phyloP scores from a whole-genome alignment of 1,139 yeast genomes.

The Geotrichum restrictum region DNA sequence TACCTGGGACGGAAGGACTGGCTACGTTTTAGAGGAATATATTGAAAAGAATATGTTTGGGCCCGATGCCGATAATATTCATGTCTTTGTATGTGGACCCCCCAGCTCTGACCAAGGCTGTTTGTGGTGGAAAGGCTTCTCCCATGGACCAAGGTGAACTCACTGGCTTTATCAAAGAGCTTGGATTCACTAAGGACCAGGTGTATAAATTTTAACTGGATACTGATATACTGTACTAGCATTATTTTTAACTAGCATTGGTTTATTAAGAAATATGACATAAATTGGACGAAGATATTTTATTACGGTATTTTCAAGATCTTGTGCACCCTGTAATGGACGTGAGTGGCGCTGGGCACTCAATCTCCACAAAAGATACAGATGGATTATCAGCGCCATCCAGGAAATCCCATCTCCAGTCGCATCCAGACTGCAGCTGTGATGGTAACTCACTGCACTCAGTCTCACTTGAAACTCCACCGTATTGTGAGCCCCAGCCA shows the following conservation, averaged over 20 bases:
- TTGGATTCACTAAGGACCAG: constrained; percentile 82
- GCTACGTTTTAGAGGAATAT: constrained; percentile 70
- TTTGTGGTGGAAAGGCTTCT: constrained; percentile 80
- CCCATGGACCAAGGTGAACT: constrained; percentile 95
- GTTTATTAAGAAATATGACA: background rate
- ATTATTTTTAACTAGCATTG: too few species aligned
- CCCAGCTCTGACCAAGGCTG: constrained; percentile 73
- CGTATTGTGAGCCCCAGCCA: constrained; percentile 24
- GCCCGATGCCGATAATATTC: constrained; percentile 56
- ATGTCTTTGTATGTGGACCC: constrained; percentile 91
- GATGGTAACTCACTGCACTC: constrained; percentile 22
- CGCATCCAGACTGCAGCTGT: constrained; percentile 22
- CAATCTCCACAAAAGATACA: constrained; percentile 22
- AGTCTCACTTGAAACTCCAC: constrained; percentile 20
- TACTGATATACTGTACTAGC: too few species aligned
- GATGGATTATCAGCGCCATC: constrained; percentile 22
- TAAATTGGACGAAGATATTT: background rate
- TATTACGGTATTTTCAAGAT: too few species aligned
- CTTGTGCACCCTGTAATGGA: constrained; percentile 22
- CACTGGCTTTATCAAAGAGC: constrained; percentile 77
- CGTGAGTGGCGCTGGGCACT: constrained; percentile 23
- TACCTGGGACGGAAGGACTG: constrained; percentile 53
- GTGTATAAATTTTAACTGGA: constrained; percentile 67
- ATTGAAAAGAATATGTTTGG: constrained; percentile 52
- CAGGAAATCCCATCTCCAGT: constrained; percentile 24